Evolutionary conservation across 768 basidiomycete genomes (phyloP).

Genomic region (Trametes sanguinea): DNA sequence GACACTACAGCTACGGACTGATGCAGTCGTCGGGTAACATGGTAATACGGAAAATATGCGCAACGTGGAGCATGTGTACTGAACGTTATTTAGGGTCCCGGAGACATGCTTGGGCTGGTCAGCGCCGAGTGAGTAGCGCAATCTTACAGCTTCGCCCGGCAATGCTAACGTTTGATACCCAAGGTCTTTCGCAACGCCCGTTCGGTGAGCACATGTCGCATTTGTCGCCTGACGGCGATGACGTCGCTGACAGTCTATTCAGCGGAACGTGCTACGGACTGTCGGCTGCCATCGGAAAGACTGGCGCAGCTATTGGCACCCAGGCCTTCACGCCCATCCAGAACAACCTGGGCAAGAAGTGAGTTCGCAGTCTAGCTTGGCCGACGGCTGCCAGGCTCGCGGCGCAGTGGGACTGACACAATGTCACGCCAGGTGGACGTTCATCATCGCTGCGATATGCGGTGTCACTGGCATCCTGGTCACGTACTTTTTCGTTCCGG

Average conservation of each 20-base stretch:
- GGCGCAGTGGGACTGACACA: background rate
- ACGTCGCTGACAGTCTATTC: background rate
- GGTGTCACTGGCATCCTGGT: slow-evolving; percentile 63
- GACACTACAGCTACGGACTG: slow-evolving; percentile 56
- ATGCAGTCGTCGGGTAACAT: slow-evolving; percentile 76
- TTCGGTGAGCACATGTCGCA: slow-evolving; percentile 44
- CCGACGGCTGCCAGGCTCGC: background rate
- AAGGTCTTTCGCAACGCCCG: slow-evolving; percentile 64
- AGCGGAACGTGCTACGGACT: slow-evolving; percentile 73
- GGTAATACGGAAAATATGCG: slow-evolving; percentile 35
- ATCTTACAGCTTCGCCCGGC: background rate
- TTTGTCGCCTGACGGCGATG: background rate
- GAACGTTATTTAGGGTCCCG: slow-evolving; percentile 53
- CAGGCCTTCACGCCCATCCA: slow-evolving; percentile 74
- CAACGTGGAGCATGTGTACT: slow-evolving; percentile 1
- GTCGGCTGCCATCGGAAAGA: slow-evolving; percentile 67
- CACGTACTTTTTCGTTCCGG: slow-evolving; percentile 69
- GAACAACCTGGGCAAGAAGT: slow-evolving; percentile 65
- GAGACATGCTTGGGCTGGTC: slow-evolving; percentile 68
- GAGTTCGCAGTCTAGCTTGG: slow-evolving; percentile 21
- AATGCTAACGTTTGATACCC: slow-evolving; percentile 1
- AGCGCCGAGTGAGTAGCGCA: slow-evolving; percentile 59
- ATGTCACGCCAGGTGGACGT: slow-evolving; percentile 52
- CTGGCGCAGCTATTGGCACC: slow-evolving; percentile 72
- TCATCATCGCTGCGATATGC: slow-evolving; percentile 69